Percentiles rank a stretch among this genome's conserved stretches.
Conservation (phyloP, 495 filamentous ascomycete species). For the Astrothelium macrocarpum region DNA sequence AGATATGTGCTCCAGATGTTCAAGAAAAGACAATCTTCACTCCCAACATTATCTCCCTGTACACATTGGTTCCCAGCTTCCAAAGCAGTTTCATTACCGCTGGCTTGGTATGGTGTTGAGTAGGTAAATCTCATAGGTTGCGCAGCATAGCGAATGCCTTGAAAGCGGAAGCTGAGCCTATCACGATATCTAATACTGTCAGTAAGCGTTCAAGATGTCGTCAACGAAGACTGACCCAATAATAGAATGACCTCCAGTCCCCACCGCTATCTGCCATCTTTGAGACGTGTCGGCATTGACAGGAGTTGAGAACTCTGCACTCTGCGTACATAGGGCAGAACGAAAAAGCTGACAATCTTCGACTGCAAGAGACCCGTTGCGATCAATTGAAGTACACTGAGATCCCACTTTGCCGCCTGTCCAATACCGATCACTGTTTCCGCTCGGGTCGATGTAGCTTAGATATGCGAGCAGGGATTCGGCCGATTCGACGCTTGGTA, state of each 20-base stretch:
- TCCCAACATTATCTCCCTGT: constrained; percentile 30
- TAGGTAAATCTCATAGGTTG: constrained; percentile 21
- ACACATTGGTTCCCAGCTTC: constrained; percentile 35
- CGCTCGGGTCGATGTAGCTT: constrained; percentile 33
- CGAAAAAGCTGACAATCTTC: constrained; percentile 14
- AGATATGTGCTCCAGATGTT: constrained; percentile 47
- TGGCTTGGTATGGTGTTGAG: constrained; percentile 15
- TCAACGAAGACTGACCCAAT: constrained; percentile 30
- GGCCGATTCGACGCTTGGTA: constrained; percentile 27
- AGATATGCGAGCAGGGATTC: constrained; percentile 30
- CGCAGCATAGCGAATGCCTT: constrained; percentile 24
- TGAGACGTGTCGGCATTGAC: constrained; percentile 32
- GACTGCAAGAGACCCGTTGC: constrained; percentile 19
- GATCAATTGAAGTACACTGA: constrained; percentile 22
- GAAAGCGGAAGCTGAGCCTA: constrained; percentile 41
- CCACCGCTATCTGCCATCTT: constrained; percentile 37
- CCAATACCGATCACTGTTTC: constrained; percentile 31
- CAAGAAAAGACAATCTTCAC: constrained; percentile 45
- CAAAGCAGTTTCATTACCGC: constrained; percentile 26
- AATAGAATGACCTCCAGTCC: constrained; percentile 36
- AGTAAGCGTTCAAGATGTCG: background rate
- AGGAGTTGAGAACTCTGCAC: constrained; percentile 37
- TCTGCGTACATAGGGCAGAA: constrained; percentile 38
- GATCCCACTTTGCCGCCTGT: constrained; percentile 14
- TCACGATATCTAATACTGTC: constrained; percentile 34